Evolutionary conservation across 306 rosid species (phyloP), one percentile per base, ranked within the genome.

Genomic region (Vigna nakashimae): DNA sequence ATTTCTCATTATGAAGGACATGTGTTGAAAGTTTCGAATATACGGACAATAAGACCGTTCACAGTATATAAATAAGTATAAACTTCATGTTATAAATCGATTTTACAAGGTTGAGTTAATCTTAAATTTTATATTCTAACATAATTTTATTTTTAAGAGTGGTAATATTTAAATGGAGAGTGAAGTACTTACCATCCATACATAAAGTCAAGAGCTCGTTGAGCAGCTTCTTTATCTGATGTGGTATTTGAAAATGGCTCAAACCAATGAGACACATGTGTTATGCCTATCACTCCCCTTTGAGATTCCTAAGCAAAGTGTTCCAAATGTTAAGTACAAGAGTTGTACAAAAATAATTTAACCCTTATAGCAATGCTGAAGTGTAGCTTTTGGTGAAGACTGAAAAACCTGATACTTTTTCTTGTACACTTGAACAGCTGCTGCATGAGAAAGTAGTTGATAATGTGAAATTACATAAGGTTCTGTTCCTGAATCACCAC

Each of bases 361-460:
- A 30, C 32, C 32, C 32, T 30, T 20, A 30, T 30, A 30, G 4
- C 32, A 30, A 30, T 0, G 0, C 3, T 30, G 32, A 30, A 30
- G 32, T 30, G 4, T 3, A 30, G 32, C 4, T 28, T 28, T 28
- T 30, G 32, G 32, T 30, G 32, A 30, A 30, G 32, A 30, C 5
- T 30, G 3, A 30, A 7, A 38, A 24, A 81, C 88, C 85, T 86
- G 84, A 52, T 80, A 90, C 0, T 86, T 84, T 0, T 68, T 36
- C 78, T 20, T 86, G 78, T 92, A 92, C 0, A 87, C 3, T 13
- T 84, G 12, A 0, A 89, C 92, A 8, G 91, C 86, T 0, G 64
- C 68, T 0, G 93, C 91, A 80, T 92, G 97, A 67, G 92, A 80
- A 43, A 92, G 97, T 38, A 89, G 80, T 15, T 53, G 76, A 53